Percentiles rank a stretch among this genome's conserved stretches.
phyloP scores from a whole-genome alignment of 768 basidiomycete species.

The Ramaria rubella region DNA sequence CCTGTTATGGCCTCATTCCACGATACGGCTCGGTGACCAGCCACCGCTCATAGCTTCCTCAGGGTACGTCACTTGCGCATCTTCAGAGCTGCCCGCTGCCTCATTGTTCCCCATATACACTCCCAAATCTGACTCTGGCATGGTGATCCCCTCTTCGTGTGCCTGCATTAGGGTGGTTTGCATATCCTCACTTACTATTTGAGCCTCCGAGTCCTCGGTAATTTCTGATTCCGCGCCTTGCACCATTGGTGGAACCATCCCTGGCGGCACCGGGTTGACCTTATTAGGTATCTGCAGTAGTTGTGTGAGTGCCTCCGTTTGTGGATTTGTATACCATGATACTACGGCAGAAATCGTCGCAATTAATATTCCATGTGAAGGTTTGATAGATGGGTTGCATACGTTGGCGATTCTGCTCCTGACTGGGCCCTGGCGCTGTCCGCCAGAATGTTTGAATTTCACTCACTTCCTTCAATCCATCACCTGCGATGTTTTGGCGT shows the following conservation, averaged over 20 bases:
- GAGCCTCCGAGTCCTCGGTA: not conserved
- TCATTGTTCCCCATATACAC: not conserved
- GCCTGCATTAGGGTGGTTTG: not conserved
- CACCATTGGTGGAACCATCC: not conserved
- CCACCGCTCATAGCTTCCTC: not conserved
- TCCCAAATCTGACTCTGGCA: not conserved
- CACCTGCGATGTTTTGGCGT: slow-evolving; percentile 38
- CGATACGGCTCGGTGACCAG: slow-evolving; percentile 7
- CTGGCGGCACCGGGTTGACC: slow-evolving; percentile 33
- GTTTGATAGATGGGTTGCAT: slow-evolving; percentile 22
- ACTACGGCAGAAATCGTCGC: slow-evolving; percentile 40
- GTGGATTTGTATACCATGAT: slow-evolving; percentile 76
- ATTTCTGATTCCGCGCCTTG: not conserved
- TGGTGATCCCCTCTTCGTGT: not conserved
- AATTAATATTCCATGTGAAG: not conserved
- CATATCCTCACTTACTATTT: not conserved
- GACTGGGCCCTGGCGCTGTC: slow-evolving; percentile 54
- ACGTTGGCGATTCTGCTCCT: slow-evolving; percentile 36
- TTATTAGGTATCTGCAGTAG: slow-evolving; percentile 78
- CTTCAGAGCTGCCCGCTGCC: not conserved
- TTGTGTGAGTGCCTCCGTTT: slow-evolving; percentile 78
- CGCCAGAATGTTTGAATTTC: slow-evolving; percentile 60
- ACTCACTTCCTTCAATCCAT: slow-evolving; percentile 34
- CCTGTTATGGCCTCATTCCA: too few species aligned
- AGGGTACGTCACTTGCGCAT: not conserved